These are phyloP conservation scores for Corallochytrium limacisporum DNA, from an alignment of 78 protist species.

Conservation along the genomic window DNA sequence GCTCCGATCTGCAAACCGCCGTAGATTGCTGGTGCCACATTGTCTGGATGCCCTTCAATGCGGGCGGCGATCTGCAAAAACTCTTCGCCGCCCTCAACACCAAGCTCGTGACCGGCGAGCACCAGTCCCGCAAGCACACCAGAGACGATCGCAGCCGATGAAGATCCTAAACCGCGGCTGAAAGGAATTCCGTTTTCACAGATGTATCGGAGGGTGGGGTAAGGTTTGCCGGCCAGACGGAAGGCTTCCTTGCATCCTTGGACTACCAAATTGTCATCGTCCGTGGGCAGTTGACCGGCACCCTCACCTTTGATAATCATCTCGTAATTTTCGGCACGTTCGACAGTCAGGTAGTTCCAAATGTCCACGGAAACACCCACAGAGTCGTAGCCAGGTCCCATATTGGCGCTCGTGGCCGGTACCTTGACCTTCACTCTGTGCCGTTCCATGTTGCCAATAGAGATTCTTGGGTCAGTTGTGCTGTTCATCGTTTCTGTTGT, in stretches of 20 bases:
- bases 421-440: slow-evolving; percentile 32
- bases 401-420: slow-evolving; percentile 51
- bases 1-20: slow-evolving; percentile 27
- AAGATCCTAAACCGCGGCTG: slow-evolving; percentile 11
- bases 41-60: slow-evolving; percentile 44
- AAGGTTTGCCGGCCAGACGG: neutral
- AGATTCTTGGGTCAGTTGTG: too few relatives aligned
- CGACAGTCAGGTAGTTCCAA: slow-evolving; percentile 29
- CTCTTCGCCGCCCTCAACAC: neutral
- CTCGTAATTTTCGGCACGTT: neutral
- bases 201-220: neutral
- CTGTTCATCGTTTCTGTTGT: too few relatives aligned
- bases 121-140: slow-evolving; percentile 36
- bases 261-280: slow-evolving; percentile 8
- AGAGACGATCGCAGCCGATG: slow-evolving; percentile 25
- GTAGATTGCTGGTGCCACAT: slow-evolving; percentile 40
- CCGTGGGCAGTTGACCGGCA: neutral
- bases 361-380: slow-evolving; percentile 35
- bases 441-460: too few relatives aligned
- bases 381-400: slow-evolving; percentile 52
- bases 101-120: slow-evolving; percentile 23
- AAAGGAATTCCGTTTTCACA: slow-evolving; percentile 10
- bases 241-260: slow-evolving; percentile 12
- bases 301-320: slow-evolving; percentile 29
- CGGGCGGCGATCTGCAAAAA: slow-evolving; percentile 27